Evolutionary conservation across 805 yeast species (phyloP), one percentile per base, ranked within the genome.

Genomic region (Hanseniaspora valbyensis): DNA sequence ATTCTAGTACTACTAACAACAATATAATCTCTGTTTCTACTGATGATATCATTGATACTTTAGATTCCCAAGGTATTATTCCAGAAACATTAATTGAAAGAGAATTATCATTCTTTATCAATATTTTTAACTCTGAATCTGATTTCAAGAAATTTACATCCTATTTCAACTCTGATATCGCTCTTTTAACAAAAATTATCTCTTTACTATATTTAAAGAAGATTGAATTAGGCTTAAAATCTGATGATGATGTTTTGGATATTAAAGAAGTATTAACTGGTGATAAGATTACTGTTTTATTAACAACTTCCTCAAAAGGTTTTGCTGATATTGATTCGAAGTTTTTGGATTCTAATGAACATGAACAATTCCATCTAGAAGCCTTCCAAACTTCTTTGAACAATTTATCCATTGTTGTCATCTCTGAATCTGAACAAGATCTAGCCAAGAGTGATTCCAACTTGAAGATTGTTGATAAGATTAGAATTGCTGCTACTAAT

Each of bases 151-250:
- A 39, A 5, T 39, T 39, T 39, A 4, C 16, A 8, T 24, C 32
- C 22, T 39, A 39, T 16, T 39, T 39, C 25, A n/a, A 7, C 4
- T 5, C 12, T 4, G 32, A 39, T 26, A 14, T n/a, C n/a, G 10
- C 4, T n/a, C 84, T 81, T 54, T 83, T 90, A 57, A 89, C 85
- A 16, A 76, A 81, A 50, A 88, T 89, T 61, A 85, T 90, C 58
- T 83, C 83, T 61, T 83, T 96, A 9, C 72, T 90, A 50, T 90
- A 90, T 67, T 85, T 96, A 30, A 89, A 96, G 52, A 92, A 92
- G 64, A 76, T 92, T 49, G 92, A 90, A 58, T 95, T 95, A 7
- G 85, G 74, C 62, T 83, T 92, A 3, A 68, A 75, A 55, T 74
- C 80, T n/a, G 28, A 26, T 7, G 28, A 19, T 38, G 36, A 40